These are phyloP conservation scores for Fusarium coffeatum DNA, from an alignment of 2,329 filamentous ascomycete species.

Conservation along the genomic window DNA sequence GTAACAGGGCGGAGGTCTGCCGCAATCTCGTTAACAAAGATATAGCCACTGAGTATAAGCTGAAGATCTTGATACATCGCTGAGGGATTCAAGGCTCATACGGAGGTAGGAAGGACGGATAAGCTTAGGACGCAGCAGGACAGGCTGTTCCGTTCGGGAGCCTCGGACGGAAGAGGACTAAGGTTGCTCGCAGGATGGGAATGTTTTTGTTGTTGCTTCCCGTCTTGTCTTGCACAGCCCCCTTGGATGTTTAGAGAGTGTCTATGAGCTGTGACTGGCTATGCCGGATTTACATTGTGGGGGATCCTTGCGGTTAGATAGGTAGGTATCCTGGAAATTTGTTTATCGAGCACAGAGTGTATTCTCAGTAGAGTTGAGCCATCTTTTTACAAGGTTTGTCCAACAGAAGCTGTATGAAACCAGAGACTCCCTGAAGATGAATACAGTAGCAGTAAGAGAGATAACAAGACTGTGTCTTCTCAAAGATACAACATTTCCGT, in stretches of 20 bases:
- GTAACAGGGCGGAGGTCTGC: slow-evolving; percentile 20
- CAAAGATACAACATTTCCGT: neutral
- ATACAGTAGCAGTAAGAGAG: neutral
- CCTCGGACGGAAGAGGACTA: slow-evolving; percentile 22
- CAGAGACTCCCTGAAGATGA: no score
- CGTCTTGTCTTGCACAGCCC: slow-evolving; percentile 38
- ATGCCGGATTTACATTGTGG: slow-evolving; percentile 15
- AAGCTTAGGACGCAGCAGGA: slow-evolving; percentile 6
- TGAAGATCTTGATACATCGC: neutral
- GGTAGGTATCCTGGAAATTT: neutral
- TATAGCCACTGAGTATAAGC: slow-evolving; percentile 19
- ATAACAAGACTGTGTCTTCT: neutral
- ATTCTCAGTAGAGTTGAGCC: neutral
- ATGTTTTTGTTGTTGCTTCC: slow-evolving; percentile 14
- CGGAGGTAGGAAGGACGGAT: neutral
- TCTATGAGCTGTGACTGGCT: slow-evolving; percentile 32
- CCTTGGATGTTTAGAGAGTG: slow-evolving; percentile 24
- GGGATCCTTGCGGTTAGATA: slow-evolving; percentile 29
- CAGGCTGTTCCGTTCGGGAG: slow-evolving; percentile 15
- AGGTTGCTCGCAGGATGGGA: slow-evolving; percentile 15
- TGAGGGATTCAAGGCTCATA: neutral
- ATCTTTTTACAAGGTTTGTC: neutral
- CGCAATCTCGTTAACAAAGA: slow-evolving; percentile 13
- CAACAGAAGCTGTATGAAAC: neutral
- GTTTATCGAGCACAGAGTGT: neutral